Conservation (phyloP, 352 stramenopile genomes). For the Blastocystis sp. region DNA sequence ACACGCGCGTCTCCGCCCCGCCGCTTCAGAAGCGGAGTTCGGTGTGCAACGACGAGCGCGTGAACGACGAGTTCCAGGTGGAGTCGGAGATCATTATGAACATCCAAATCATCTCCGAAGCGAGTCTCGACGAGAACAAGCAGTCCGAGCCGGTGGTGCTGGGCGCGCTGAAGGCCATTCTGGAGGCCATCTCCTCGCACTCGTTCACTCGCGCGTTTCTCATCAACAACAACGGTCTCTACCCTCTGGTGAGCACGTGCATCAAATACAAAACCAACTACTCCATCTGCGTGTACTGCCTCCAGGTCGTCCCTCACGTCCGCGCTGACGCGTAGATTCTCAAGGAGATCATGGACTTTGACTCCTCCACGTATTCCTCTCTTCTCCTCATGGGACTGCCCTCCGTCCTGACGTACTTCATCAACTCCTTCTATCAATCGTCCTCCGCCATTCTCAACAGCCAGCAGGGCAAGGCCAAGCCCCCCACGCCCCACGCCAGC, state of each 20-base stretch:
- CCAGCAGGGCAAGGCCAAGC: background rate
- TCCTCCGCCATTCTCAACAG: background rate
- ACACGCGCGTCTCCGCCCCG: background rate
- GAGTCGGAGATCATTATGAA: constrained; percentile 14
- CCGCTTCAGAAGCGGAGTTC: background rate
- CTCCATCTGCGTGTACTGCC: background rate
- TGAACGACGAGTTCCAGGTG: background rate
- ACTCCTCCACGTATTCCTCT: background rate
- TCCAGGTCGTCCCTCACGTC: background rate
- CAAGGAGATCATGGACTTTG: background rate
- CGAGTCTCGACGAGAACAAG: background rate
- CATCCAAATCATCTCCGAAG: constrained; percentile 13
- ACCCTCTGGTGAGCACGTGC: background rate
- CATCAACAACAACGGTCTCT: constrained; percentile 21
- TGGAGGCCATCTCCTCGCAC: background rate
- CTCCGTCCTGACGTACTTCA: constrained; percentile 24
- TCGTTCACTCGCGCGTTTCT: background rate
- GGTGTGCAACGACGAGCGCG: background rate
- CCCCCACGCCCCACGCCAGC: background rate
- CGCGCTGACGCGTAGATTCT: background rate
- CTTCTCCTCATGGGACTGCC: constrained; percentile 40
- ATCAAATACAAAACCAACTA: background rate
- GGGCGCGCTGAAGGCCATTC: background rate
- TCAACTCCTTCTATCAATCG: background rate
- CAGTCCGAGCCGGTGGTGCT: background rate